Conservation (phyloP, 257 asterid genomes). For the Nicotiana sylvestris region DNA sequence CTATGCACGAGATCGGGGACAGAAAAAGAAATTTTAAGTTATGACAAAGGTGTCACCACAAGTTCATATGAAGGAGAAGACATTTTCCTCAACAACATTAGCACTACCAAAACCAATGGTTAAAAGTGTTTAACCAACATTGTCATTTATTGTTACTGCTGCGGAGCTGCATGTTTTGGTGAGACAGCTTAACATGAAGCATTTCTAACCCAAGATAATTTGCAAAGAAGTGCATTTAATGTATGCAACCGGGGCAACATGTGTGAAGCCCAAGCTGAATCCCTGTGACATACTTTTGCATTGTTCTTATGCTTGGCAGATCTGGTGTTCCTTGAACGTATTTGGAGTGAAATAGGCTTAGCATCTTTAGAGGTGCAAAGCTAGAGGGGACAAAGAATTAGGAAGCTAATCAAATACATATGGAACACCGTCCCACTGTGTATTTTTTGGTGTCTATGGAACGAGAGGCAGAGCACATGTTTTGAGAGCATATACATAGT, state of each 20-base stretch:
- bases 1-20: no score
- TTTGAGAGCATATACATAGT: no score
- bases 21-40: neutral
- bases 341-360: neutral
- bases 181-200: neutral
- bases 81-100: neutral
- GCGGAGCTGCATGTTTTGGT: neutral
- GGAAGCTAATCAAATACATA: neutral
- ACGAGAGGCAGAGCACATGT: no score
- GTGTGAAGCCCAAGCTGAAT: neutral
- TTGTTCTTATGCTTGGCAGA: neutral
- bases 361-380: neutral
- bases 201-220: neutral
- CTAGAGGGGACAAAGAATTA: neutral
- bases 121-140: neutral
- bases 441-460: no score
- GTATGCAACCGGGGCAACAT: neutral
- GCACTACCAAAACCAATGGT: neutral
- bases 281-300: neutral
- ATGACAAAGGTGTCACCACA: neutral
- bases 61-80: neutral
- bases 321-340: neutral
- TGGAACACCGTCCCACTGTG: neutral
- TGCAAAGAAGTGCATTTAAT: neutral
- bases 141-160: neutral